These are phyloP conservation scores for Corymbia maculata DNA, from an alignment of 345 rosid genomes.

Conservation along the genomic window DNA sequence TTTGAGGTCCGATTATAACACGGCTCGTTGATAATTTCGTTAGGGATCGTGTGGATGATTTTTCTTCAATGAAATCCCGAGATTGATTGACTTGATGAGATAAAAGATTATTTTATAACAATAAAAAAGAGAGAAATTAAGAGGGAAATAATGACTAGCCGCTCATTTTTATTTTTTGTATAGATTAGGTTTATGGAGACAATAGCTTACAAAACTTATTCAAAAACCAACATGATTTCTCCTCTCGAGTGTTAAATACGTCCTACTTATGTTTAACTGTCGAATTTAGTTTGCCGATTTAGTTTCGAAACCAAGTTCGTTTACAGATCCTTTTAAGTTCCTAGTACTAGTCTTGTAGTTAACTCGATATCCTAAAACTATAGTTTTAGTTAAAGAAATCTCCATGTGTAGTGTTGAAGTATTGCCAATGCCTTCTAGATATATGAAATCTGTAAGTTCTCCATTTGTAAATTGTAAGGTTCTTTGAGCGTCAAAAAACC, in stretches of 20 bases:
- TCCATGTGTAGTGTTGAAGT: neutral
- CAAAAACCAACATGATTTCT: neutral
- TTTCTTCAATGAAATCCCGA: neutral
- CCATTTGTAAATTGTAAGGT: neutral
- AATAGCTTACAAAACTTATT: neutral
- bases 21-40: neutral
- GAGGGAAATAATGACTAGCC: neutral
- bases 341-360: neutral
- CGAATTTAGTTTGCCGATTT: accelerated
- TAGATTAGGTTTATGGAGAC: neutral
- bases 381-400: neutral
- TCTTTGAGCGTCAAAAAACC: neutral
- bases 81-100: neutral
- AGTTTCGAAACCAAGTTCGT: neutral
- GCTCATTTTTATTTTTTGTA: neutral
- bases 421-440: neutral
- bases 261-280: neutral
- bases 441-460: neutral
- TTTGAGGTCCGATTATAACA: neutral
- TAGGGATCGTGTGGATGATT: neutral
- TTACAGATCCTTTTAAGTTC: neutral
- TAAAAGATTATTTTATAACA: neutral
- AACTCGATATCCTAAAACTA: neutral
- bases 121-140: neutral
- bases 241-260: neutral